Evolutionary conservation across 805 yeast species (phyloP).

Genomic region (Ogataea saltuana): DNA sequence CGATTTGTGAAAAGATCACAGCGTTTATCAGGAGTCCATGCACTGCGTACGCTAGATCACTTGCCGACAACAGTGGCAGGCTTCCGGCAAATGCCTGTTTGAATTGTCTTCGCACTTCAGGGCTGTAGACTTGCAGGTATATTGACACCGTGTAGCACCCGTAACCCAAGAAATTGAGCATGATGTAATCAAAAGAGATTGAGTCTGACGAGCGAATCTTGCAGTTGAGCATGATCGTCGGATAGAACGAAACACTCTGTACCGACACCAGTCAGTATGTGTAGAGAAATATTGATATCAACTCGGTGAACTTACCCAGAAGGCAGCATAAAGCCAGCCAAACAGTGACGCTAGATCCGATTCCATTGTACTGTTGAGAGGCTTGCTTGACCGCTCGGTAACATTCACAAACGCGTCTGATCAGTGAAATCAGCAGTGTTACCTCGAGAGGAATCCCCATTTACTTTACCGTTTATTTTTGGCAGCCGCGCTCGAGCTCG

Average conservation of each 20-base stretch:
- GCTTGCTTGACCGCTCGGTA: too few species aligned
- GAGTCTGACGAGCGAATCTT: constrained; percentile 46
- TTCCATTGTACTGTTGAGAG: too few species aligned
- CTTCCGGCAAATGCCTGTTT: constrained; percentile 33
- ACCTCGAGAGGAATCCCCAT: too few species aligned
- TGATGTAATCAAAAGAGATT: constrained; percentile 48
- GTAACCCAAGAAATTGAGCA: constrained; percentile 50
- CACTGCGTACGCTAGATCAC: constrained; percentile 48
- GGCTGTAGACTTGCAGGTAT: constrained; percentile 41
- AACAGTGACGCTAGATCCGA: constrained; percentile 20
- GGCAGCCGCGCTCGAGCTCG: too few species aligned
- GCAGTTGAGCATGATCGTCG: constrained; percentile 45
- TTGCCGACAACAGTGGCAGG: constrained; percentile 42
- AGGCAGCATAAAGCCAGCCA: constrained; percentile 34
- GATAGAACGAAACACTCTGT: constrained; percentile 51
- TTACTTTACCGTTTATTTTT: too few species aligned
- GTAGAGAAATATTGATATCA: neutral
- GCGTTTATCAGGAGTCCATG: constrained; percentile 48
- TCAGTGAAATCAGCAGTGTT: too few species aligned
- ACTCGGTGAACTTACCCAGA: constrained; percentile 26
- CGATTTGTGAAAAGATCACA: constrained; percentile 41
- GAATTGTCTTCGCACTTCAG: constrained; percentile 36
- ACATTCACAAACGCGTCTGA: too few species aligned
- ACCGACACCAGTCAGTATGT: neutral
- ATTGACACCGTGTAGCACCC: constrained; percentile 44